A percentile compares a stretch with the other conserved stretches of the same genome.
Conservation (phyloP, 805 yeast genomes). For the Maudiozyma barnettii region DNA sequence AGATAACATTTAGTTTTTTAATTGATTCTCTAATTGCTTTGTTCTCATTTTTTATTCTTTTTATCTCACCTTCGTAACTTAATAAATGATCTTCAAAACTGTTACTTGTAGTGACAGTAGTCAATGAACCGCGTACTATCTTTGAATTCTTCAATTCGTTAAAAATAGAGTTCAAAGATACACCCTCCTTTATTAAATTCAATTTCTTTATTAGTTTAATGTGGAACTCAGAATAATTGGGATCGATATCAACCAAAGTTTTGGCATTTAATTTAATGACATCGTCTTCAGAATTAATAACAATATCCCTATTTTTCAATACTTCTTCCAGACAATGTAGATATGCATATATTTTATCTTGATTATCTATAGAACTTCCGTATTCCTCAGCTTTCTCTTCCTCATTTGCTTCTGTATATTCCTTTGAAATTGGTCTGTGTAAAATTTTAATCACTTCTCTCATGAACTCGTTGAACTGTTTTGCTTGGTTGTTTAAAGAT, state of each 20-base stretch:
- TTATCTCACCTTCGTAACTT: conserved; percentile 14
- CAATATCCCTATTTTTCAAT: conserved; percentile 35
- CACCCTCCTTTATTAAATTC: conserved; percentile 14
- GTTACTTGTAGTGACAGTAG: background rate
- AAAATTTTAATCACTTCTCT: conserved; percentile 12
- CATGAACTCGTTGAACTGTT: conserved; percentile 16
- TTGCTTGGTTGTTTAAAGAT: conserved; percentile 19
- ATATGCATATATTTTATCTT: conserved; percentile 56
- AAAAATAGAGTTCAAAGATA: conserved; percentile 24
- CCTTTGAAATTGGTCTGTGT: conserved; percentile 20
- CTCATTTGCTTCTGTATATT: conserved; percentile 13
- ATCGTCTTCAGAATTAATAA: conserved; percentile 21
- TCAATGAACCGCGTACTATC: conserved; percentile 13
- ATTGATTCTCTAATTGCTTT: conserved; percentile 34
- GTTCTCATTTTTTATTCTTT: conserved; percentile 16
- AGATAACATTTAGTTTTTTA: conserved; percentile 50
- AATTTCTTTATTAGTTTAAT: conserved; percentile 20
- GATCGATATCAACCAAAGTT: conserved; percentile 11
- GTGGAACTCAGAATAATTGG: conserved; percentile 26
- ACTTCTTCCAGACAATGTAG: conserved; percentile 44
- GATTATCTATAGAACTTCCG: conserved; percentile 60
- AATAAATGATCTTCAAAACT: conserved; percentile 22
- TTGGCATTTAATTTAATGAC: conserved; percentile 11
- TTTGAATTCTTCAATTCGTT: conserved; percentile 27
- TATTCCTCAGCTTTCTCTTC: conserved; percentile 69